Evolutionary conservation across 306 rosid species (phyloP).

Genomic region (Geum urbanum): DNA sequence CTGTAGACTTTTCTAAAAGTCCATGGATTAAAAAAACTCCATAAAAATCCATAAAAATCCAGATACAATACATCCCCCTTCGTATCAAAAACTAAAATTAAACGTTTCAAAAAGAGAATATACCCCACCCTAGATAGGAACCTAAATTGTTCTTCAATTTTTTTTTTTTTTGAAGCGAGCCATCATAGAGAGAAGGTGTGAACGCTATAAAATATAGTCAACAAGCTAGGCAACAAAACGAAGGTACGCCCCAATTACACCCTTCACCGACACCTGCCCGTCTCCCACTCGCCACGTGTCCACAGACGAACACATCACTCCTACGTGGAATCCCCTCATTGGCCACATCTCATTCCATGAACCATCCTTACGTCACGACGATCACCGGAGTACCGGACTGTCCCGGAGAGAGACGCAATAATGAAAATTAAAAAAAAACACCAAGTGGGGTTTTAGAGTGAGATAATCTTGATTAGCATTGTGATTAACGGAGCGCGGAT

Average conservation of each 20-base stretch:
- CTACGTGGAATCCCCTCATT: background rate
- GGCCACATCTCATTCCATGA: background rate
- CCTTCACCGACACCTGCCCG: constrained; percentile 42
- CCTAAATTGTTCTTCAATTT: no score
- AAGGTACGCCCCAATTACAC: constrained; percentile 7
- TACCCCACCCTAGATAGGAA: no score
- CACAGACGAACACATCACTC: fast-evolving
- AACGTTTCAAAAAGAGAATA: no score
- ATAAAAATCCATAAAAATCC: no score
- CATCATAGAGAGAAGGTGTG: constrained; percentile 17
- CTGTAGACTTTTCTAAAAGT: no score
- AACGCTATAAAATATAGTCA: constrained; percentile 37
- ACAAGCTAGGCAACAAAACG: constrained; percentile 21
- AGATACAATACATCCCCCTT: no score
- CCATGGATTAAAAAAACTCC: no score
- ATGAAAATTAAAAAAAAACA: background rate
- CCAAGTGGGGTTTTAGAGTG: constrained; percentile 23
- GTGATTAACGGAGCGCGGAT: constrained; percentile 14
- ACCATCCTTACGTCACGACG: constrained; percentile 17
- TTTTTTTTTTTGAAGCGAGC: no score
- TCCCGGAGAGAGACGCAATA: background rate
- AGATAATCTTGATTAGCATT: constrained; percentile 26
- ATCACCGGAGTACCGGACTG: background rate
- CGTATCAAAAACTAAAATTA: no score
- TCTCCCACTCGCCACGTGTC: constrained; percentile 30